Conservation (phyloP, 768 basidiomycete species). For the Lactarius pseudohatsudake region DNA sequence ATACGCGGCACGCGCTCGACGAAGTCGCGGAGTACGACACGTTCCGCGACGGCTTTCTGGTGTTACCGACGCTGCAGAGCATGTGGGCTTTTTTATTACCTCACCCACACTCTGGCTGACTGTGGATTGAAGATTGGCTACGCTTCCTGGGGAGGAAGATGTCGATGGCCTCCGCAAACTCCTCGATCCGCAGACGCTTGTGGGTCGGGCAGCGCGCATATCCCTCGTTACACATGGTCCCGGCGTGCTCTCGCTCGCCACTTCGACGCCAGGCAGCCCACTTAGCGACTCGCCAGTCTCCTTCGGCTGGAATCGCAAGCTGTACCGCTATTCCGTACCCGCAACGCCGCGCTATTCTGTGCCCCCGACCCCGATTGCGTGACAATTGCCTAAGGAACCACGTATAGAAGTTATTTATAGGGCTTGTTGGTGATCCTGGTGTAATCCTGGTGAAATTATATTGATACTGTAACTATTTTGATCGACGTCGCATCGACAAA, state of each 20-base stretch:
- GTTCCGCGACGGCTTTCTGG: slow-evolving; percentile 38
- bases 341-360: slow-evolving; percentile 24
- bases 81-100: slow-evolving; percentile 33
- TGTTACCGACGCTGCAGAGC: slow-evolving; percentile 39
- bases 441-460: too few species aligned
- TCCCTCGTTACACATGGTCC: slow-evolving; percentile 34
- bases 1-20: slow-evolving; percentile 36
- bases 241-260: slow-evolving; percentile 34
- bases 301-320: slow-evolving; percentile 24
- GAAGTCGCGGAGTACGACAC: slow-evolving; percentile 38
- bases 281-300: slow-evolving; percentile 21
- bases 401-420: neutral
- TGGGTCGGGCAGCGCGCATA: slow-evolving; percentile 33
- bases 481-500: too few species aligned
- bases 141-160: slow-evolving; percentile 38
- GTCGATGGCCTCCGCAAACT: slow-evolving; percentile 35
- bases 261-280: slow-evolving; percentile 32
- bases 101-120: neutral
- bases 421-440: neutral
- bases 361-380: slow-evolving; percentile 26
- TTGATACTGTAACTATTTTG: neutral
- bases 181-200: slow-evolving; percentile 36
- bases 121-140: slow-evolving; percentile 33
- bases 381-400: neutral
- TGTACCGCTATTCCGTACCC: slow-evolving; percentile 26